A percentile compares a stretch with the other conserved stretches of the same genome.
phyloP scores from a whole-genome alignment of 768 basidiomycete species.

The Pisolithus marmoratus region DNA sequence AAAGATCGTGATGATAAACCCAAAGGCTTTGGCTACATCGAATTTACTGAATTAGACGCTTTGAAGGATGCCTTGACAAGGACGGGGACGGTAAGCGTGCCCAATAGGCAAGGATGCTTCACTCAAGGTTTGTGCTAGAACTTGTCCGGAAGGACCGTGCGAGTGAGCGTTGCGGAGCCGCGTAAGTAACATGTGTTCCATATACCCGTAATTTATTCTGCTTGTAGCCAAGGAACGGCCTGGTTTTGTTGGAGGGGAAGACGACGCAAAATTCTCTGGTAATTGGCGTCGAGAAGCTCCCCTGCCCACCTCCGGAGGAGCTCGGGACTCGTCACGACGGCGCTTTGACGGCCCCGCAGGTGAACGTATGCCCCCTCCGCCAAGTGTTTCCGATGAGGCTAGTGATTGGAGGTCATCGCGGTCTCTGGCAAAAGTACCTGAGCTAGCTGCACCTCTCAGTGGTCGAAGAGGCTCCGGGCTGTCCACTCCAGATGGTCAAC shows the following conservation, averaged over 20 bases:
- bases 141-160: slow-evolving; percentile 73
- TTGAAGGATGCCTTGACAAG: slow-evolving; percentile 79
- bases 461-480: slow-evolving; percentile 58
- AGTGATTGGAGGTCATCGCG: slow-evolving; percentile 71
- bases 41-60: slow-evolving; percentile 83
- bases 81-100: slow-evolving; percentile 55
- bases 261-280: slow-evolving; percentile 76
- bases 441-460: slow-evolving; percentile 42
- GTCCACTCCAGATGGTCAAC: slow-evolving; percentile 36
- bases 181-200: slow-evolving; percentile 52
- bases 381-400: slow-evolving; percentile 53
- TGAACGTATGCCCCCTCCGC: slow-evolving; percentile 38
- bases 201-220: slow-evolving; percentile 7
- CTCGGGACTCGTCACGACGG: slow-evolving; percentile 60
- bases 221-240: slow-evolving; percentile 68
- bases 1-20: slow-evolving; percentile 90
- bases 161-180: slow-evolving; percentile 94
- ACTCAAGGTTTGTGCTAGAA: slow-evolving; percentile 32
- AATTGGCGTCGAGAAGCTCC: slow-evolving; percentile 89
- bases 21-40: slow-evolving; percentile 97
- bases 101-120: not conserved
- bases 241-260: slow-evolving; percentile 49
- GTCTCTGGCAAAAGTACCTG: slow-evolving; percentile 33
- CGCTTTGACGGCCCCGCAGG: slow-evolving; percentile 53
- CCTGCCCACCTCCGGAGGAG: slow-evolving; percentile 60